Evolutionary conservation across 768 basidiomycete genomes (phyloP).

Genomic region (Suillus bovinus): DNA sequence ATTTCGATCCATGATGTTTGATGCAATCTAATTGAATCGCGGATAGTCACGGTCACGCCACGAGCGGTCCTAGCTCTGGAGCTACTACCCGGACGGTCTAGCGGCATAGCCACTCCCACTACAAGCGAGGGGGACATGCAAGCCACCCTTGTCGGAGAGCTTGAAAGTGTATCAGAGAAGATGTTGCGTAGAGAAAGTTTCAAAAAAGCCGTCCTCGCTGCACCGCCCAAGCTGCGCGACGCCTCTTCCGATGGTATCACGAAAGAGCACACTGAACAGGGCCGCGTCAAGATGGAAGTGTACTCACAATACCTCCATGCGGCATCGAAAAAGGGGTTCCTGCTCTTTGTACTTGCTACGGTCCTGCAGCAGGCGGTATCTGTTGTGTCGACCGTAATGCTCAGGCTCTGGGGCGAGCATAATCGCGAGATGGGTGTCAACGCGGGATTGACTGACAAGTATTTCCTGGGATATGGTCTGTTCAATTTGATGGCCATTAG

Average conservation of each 20-base stretch:
- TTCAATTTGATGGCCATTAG: conserved; percentile 61
- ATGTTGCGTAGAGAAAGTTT: conserved; percentile 58
- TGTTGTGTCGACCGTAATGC: conserved; percentile 60
- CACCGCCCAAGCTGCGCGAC: conserved; percentile 40
- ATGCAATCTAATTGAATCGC: not conserved
- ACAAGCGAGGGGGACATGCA: conserved; percentile 24
- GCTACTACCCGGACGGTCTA: conserved; percentile 47
- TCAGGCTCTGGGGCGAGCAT: conserved; percentile 83
- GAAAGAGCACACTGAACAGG: conserved; percentile 78
- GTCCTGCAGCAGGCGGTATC: conserved; percentile 56
- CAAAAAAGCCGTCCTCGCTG: conserved; percentile 51
- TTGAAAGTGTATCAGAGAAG: conserved; percentile 52
- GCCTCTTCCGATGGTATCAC: conserved; percentile 47
- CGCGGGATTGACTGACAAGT: conserved; percentile 51
- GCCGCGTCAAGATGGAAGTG: conserved; percentile 74
- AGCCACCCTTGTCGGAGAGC: conserved; percentile 25
- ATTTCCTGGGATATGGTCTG: conserved; percentile 65
- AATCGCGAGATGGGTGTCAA: conserved; percentile 64
- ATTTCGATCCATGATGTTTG: not conserved
- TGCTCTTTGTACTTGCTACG: conserved; percentile 59
- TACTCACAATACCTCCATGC: conserved; percentile 80
- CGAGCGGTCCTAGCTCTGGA: conserved; percentile 46
- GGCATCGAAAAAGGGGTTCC: conserved; percentile 73
- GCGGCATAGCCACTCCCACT: conserved; percentile 24
- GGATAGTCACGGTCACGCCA: conserved; percentile 48